Base-by-base conservation (phyloP, 805 yeast species). In the Suhomyces emberorum region DNA sequence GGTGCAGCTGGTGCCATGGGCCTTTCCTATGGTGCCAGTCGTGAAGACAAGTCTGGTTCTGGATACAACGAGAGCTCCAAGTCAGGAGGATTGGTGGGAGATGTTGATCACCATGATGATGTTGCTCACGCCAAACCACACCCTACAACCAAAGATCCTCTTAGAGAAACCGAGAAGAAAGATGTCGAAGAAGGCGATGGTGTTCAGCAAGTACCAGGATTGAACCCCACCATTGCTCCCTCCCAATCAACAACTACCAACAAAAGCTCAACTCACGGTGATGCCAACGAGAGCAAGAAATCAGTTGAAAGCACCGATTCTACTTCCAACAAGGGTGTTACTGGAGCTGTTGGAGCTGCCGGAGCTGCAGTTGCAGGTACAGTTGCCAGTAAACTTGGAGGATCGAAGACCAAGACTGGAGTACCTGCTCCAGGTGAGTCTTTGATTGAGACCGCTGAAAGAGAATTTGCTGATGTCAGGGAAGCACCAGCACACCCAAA, bases 311-410 rank as follows among this genome's bases (percentile, higher is more conserved):
- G 16, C 15, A 27, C 18, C n/a, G 32, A 14, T 29, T 15, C 12
- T 10, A 22, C 15, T 18, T 24, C 29, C 36, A 20, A 20, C 30
- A 28, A 12, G 14, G 34, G 41, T 4, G 15, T 23, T 33, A 32
- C 41, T 21, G 44, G 47, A 2, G 32, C 47, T 10, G 43, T 47
- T 20, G 42, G 51, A 4, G 51, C 53, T 7, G 47, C 51, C 5
- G 44, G 46, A n/a, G 51, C 52, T 6, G 52, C 52, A 7, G 50
- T 45, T 7, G 48, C 48, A 4, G 44, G 34, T 23, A 54, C 56
- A 5, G 34, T 16, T 10, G 16, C 38, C 15, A 11, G 15, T 14
- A 22, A 35, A 1, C 23, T 32, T 3, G 12, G 17, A 22, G 36
- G 30, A 17, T 15, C 21, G 12, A 24, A 23, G 12, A 15, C 18